A percentile compares a stretch with the other conserved stretches of the same genome.
Evolutionary conservation across 1,284 basidiomycete species (phyloP).

Genomic region (Heimioporus retisporus): DNA sequence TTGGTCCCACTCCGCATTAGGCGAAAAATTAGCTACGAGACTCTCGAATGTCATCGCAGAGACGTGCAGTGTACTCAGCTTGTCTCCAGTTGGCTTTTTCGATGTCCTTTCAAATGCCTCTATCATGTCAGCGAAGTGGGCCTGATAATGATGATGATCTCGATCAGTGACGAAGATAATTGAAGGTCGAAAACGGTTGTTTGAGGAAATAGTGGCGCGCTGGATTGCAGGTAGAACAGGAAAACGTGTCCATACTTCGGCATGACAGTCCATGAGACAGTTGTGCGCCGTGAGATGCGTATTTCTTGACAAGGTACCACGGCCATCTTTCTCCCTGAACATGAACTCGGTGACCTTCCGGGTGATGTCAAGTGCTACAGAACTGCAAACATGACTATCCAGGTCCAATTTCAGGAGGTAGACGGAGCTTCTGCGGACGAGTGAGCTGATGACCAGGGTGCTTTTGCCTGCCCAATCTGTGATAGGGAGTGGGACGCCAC

Average conservation of each 20-base stretch:
- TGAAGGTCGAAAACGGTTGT: conserved; percentile 37
- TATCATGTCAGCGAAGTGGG: conserved; percentile 59
- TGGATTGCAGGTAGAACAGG: conserved; percentile 67
- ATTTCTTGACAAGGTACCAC: conserved; percentile 25
- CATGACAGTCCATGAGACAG: conserved; percentile 63
- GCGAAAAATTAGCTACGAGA: conserved; percentile 20
- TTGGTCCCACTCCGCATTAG: conserved; percentile 27
- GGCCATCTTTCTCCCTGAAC: conserved; percentile 53
- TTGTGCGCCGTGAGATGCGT: conserved; percentile 51
- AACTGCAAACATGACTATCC: conserved; percentile 44
- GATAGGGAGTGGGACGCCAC: conserved; percentile 53
- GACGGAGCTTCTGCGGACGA: conserved; percentile 52
- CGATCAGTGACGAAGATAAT: conserved; percentile 56
- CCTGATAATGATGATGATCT: conserved; percentile 44
- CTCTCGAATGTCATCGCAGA: conserved; percentile 33
- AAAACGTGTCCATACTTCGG: conserved; percentile 70
- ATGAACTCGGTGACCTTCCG: conserved; percentile 64
- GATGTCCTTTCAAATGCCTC: conserved; percentile 56
- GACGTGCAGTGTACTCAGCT: conserved; percentile 48
- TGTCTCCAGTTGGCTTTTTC: conserved; percentile 60
- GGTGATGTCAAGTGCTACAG: conserved; percentile 61
- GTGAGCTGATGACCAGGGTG: conserved; percentile 52
- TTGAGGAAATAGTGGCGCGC: conserved; percentile 53
- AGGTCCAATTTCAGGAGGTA: conserved; percentile 56
- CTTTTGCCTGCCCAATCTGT: conserved; percentile 37